Conservation (phyloP, 345 rosid species). For the Angophora floribunda region DNA sequence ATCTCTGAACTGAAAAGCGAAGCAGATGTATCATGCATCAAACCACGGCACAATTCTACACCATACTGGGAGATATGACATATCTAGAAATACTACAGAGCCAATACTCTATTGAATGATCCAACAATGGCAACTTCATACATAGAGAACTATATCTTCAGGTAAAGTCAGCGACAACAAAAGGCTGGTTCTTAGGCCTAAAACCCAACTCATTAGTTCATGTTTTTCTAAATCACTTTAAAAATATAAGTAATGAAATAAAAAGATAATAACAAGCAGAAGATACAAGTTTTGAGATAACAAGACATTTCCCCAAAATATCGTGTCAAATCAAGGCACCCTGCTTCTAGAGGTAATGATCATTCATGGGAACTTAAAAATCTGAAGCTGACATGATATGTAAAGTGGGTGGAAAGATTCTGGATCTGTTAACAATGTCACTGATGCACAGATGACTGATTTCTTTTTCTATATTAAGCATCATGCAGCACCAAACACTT, state of each 20-base stretch:
- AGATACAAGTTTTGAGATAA: not conserved
- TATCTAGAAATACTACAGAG: not conserved
- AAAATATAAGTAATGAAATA: not conserved
- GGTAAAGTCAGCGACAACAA: not conserved
- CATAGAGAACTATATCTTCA: not conserved
- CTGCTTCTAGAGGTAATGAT: not conserved
- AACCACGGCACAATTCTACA: not conserved
- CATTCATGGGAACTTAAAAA: not conserved
- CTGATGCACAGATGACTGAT: not conserved
- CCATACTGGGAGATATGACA: not conserved
- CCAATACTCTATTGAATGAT: not conserved
- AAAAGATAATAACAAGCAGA: not conserved
- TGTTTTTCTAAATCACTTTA: not conserved
- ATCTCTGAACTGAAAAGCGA: conserved; percentile 59
- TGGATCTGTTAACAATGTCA: not conserved
- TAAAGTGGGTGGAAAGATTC: not conserved
- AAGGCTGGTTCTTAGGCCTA: not conserved
- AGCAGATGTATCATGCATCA: not conserved
- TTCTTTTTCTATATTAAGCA: not conserved
- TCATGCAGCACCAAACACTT: not conserved
- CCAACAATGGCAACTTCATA: not conserved
- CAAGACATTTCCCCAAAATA: not conserved
- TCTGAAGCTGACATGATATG: not conserved
- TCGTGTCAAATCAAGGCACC: not conserved
- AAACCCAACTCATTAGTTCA: not conserved